Percentiles rank a stretch among this genome's conserved stretches.
Conservation (phyloP, 768 basidiomycete genomes). For the Kondoa malvinella region DNA sequence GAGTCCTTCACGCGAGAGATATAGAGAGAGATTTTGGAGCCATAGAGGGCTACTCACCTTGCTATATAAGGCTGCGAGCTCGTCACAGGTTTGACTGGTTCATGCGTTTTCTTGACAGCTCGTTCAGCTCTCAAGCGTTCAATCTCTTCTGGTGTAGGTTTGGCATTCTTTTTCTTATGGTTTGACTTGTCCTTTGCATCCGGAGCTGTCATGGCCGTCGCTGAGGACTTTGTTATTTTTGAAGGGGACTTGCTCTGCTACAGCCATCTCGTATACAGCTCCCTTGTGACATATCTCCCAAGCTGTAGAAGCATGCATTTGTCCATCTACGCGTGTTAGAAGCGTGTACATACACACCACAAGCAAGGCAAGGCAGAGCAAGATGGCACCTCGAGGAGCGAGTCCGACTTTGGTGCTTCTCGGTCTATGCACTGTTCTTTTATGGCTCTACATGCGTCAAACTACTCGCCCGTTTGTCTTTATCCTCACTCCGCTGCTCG, state of each 20-base stretch:
- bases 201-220: not conserved
- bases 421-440: not conserved
- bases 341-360: not conserved
- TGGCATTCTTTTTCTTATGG: not conserved
- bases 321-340: not conserved
- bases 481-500: not conserved
- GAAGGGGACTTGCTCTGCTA: too few relatives aligned
- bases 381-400: not conserved
- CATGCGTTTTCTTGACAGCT: not conserved
- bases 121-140: not conserved
- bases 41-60: not conserved
- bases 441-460: not conserved
- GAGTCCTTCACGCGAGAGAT: not conserved
- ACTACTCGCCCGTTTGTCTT: not conserved
- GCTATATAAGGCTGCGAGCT: not conserved
- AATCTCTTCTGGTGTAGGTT: not conserved
- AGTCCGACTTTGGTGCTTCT: not conserved
- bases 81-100: not conserved
- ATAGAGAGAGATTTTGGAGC: not conserved
- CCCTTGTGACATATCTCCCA: too few relatives aligned
- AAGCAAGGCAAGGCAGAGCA: too few relatives aligned
- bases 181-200: not conserved
- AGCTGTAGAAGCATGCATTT: not conserved
- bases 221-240: too few relatives aligned
- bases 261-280: too few relatives aligned